phyloP scores from a whole-genome alignment of 495 filamentous ascomycete genomes.

The Baudoinia panamericana region DNA sequence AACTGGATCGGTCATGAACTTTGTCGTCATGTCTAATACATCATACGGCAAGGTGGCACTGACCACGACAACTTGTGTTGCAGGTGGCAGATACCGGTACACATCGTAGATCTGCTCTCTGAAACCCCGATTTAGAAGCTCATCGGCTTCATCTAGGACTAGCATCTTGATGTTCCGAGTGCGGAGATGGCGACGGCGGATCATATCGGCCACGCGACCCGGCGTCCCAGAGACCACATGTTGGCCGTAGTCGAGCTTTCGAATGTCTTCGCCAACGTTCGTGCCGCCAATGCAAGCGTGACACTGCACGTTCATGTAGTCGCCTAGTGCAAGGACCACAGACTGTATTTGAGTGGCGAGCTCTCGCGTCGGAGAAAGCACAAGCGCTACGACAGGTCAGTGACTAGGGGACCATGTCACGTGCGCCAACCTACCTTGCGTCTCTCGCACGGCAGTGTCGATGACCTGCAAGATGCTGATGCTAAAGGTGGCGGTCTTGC shows the following conservation, averaged over 20 bases:
- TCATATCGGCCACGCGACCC: constrained; percentile 96
- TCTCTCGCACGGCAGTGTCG: constrained; percentile 54
- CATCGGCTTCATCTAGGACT: constrained; percentile 94
- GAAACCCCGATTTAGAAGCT: constrained; percentile 81
- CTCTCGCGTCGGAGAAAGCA: constrained; percentile 96
- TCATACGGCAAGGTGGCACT: constrained; percentile 96
- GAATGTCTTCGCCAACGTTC: constrained; percentile 92
- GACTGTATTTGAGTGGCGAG: constrained; percentile 96
- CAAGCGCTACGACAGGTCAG: constrained; percentile 46
- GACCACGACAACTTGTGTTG: constrained; percentile 94
- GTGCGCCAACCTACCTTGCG: constrained; percentile 43
- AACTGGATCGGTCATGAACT: constrained; percentile 99
- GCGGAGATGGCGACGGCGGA: constrained; percentile 83
- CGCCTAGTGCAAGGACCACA: constrained; percentile 90
- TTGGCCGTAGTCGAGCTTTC: constrained; percentile 90
- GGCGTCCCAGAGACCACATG: constrained; percentile 95
- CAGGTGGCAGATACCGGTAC: constrained; percentile 88
- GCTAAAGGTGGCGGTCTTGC: constrained; percentile 97
- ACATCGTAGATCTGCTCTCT: constrained; percentile 99
- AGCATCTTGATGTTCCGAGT: constrained; percentile 98
- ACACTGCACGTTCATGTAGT: constrained; percentile 99
- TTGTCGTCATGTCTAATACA: constrained; percentile 97
- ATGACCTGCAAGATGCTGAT: constrained; percentile 90
- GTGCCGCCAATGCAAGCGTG: constrained; percentile 98
- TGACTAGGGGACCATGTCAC: neutral